Conservation (phyloP, 176 grass and related monocot species). For the Bolboschoenus planiculmis region DNA sequence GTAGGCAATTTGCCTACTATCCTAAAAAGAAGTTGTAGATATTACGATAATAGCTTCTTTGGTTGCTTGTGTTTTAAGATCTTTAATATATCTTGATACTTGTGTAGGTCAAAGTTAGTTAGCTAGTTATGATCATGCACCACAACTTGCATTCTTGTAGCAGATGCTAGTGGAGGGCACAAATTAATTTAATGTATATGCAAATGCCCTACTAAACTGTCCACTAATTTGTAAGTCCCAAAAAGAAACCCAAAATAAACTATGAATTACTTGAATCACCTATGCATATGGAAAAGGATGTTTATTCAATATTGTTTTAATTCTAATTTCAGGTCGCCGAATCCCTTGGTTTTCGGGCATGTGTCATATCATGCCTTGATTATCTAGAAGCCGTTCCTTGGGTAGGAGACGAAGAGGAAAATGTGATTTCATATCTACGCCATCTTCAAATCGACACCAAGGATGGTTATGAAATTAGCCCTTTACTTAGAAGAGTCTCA, state of each 20-base stretch:
- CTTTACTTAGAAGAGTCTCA: constrained; percentile 62
- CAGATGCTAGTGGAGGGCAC: background rate
- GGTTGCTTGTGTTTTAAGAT: background rate
- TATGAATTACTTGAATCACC: background rate
- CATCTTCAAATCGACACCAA: constrained; percentile 38
- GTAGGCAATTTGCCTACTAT: background rate
- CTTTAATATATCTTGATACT: background rate
- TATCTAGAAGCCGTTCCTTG: constrained; percentile 76
- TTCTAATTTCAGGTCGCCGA: constrained; percentile 53
- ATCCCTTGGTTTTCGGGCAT: constrained; percentile 52
- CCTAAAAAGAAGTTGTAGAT: background rate
- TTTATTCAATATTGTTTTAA: background rate
- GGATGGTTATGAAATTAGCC: constrained; percentile 30
- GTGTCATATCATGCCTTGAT: constrained; percentile 64
- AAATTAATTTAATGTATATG: constrained; percentile 14
- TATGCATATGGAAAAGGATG: background rate
- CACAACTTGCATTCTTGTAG: background rate
- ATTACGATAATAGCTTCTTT: background rate
- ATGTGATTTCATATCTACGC: constrained; percentile 50
- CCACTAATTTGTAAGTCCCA: background rate
- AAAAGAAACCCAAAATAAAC: background rate
- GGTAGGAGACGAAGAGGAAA: constrained; percentile 86
- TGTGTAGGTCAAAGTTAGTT: constrained; percentile 6
- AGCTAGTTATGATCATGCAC: constrained; percentile 2
- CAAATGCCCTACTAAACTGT: background rate